Conservation (phyloP, 768 basidiomycete genomes). For the Tylopilus rubrobrunneus region DNA sequence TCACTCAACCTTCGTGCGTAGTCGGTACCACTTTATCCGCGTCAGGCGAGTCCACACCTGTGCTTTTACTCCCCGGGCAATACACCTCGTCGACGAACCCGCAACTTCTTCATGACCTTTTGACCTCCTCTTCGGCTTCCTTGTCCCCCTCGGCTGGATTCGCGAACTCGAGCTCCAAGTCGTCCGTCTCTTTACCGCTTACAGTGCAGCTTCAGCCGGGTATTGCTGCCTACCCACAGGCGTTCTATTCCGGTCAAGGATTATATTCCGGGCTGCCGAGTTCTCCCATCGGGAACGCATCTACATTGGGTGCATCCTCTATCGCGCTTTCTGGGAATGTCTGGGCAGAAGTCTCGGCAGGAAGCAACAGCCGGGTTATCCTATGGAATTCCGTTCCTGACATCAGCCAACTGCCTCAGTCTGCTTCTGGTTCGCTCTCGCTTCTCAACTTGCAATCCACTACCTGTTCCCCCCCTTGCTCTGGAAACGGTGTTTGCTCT, state of each 20-base stretch:
- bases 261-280: slow-evolving; percentile 57
- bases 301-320: slow-evolving; percentile 52
- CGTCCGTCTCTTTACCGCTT: slow-evolving; percentile 58
- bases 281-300: slow-evolving; percentile 41
- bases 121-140: slow-evolving; percentile 62
- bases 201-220: slow-evolving; percentile 65
- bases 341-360: slow-evolving; percentile 61
- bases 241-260: slow-evolving; percentile 63
- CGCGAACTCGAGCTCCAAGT: slow-evolving; percentile 43
- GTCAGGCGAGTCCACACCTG: slow-evolving; percentile 45
- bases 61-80: slow-evolving; percentile 73
- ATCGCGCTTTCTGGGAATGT: slow-evolving; percentile 65
- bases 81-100: slow-evolving; percentile 72
- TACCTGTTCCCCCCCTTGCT: slow-evolving; percentile 72
- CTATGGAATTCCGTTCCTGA: slow-evolving; percentile 82
- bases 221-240: slow-evolving; percentile 56
- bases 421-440: slow-evolving; percentile 45
- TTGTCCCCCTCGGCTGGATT: slow-evolving; percentile 63
- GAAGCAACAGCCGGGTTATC: slow-evolving; percentile 56
- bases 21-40: slow-evolving; percentile 69
- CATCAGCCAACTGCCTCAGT: slow-evolving; percentile 58
- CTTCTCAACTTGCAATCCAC: slow-evolving; percentile 71
- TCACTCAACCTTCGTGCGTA: slow-evolving; percentile 28
- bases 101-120: slow-evolving; percentile 60
- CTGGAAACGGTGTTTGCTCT: slow-evolving; percentile 69